Conservation (phyloP, 495 filamentous ascomycete species). For the Thermothielavioides terrestris region DNA sequence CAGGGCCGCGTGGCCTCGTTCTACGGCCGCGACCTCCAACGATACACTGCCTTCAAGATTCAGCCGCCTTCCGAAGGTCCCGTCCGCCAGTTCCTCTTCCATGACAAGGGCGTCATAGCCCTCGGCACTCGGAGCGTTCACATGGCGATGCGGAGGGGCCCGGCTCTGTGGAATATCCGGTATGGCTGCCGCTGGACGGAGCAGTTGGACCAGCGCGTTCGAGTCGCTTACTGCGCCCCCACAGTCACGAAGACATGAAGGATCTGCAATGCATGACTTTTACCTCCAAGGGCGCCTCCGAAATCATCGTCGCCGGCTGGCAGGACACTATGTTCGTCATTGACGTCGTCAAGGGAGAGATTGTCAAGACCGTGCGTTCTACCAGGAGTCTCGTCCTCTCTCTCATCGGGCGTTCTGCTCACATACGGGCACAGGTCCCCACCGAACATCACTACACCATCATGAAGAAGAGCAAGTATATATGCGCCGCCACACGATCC, state of each 20-base stretch:
- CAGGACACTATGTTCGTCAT: slow-evolving; percentile 84
- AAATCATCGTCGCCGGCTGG: slow-evolving; percentile 78
- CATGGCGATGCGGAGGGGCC: slow-evolving; percentile 70
- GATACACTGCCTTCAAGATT: slow-evolving; percentile 60
- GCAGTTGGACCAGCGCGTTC: neutral
- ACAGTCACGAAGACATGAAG: slow-evolving; percentile 62
- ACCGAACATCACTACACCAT: slow-evolving; percentile 72
- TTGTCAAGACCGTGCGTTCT: slow-evolving; percentile 55
- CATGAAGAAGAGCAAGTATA: slow-evolving; percentile 82
- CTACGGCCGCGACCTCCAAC: slow-evolving; percentile 69
- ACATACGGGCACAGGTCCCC: slow-evolving; percentile 42
- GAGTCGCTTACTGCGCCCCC: neutral
- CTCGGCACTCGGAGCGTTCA: slow-evolving; percentile 71
- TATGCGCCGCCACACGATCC: slow-evolving; percentile 81
- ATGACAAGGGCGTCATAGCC: slow-evolving; percentile 79
- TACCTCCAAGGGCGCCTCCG: slow-evolving; percentile 67
- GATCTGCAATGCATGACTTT: slow-evolving; percentile 91
- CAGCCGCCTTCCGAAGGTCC: slow-evolving; percentile 58
- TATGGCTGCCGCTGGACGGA: slow-evolving; percentile 25
- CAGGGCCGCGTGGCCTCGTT: slow-evolving; percentile 82
- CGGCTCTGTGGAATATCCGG: slow-evolving; percentile 77
- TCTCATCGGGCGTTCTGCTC: neutral
- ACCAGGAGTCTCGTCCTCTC: neutral
- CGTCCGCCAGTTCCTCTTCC: slow-evolving; percentile 73
- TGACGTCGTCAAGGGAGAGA: slow-evolving; percentile 75